Conservation (phyloP, 495 filamentous ascomycete species). For the Podospora pseudocomata region DNA sequence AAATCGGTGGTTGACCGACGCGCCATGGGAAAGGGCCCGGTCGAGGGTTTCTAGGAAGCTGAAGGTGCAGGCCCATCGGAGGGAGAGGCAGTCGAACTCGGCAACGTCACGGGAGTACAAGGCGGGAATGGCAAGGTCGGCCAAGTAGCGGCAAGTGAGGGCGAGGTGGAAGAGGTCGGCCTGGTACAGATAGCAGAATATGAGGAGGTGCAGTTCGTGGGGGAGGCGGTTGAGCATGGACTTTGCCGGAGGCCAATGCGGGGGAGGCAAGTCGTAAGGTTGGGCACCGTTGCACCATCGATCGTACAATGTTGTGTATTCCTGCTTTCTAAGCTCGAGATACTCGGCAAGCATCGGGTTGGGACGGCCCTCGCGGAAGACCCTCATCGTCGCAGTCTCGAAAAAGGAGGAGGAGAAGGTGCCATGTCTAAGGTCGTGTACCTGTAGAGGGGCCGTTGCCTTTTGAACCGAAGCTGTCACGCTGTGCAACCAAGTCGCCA, state of each 20-base stretch:
- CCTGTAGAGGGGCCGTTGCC: background rate
- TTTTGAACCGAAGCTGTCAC: background rate
- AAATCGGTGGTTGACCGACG: slow-evolving; percentile 11
- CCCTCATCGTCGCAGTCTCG: background rate
- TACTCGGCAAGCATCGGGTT: background rate
- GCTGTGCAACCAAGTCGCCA: background rate
- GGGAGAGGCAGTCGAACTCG: slow-evolving; percentile 20
- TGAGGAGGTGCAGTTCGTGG: slow-evolving; percentile 14
- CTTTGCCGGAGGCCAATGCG: slow-evolving; percentile 7
- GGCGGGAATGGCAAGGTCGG: background rate
- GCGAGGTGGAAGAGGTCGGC: slow-evolving; percentile 21
- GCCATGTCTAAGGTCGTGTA: background rate
- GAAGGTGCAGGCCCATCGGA: slow-evolving; percentile 23
- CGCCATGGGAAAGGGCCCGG: slow-evolving; percentile 16
- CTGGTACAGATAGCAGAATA: slow-evolving; percentile 17
- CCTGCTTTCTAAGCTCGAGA: slow-evolving; percentile 1
- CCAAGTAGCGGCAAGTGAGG: slow-evolving; percentile 14
- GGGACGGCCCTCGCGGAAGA: background rate
- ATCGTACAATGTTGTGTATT: slow-evolving; percentile 8
- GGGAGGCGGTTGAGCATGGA: slow-evolving; percentile 19
- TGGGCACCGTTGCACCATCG: background rate
- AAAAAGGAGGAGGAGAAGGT: background rate
- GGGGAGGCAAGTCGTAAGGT: slow-evolving; percentile 4
- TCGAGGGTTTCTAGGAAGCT: slow-evolving; percentile 15
- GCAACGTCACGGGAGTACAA: slow-evolving; percentile 20